Conservation (phyloP, 2,329 filamentous ascomycete genomes). For the Beauveria caledonica region DNA sequence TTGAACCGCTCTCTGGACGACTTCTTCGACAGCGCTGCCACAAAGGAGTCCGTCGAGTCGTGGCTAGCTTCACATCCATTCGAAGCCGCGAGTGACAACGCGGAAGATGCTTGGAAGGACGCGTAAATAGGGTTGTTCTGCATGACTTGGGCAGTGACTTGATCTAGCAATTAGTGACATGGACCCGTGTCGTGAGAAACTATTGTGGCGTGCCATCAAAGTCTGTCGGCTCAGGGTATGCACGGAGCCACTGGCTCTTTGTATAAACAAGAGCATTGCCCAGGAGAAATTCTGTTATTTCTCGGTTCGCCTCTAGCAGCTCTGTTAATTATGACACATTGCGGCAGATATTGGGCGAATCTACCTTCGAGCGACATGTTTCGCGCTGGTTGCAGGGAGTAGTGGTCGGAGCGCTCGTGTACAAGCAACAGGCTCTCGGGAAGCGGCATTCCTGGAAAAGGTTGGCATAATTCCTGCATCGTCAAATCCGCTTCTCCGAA, state of each 20-base stretch:
- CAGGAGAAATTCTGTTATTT: constrained; percentile 12
- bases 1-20: constrained; percentile 9
- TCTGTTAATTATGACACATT: too few relatives aligned
- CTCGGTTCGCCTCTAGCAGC: constrained; percentile 12
- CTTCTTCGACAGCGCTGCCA: neutral
- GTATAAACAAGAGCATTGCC: neutral
- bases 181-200: neutral
- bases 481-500: neutral
- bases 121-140: neutral
- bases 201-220: neutral
- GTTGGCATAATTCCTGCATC: neutral
- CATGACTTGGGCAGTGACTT: too few relatives aligned
- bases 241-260: constrained; percentile 13
- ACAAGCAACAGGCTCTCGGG: constrained; percentile 16
- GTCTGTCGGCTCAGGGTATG: neutral
- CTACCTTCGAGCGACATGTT: constrained; percentile 13
- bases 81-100: neutral
- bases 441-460: constrained; percentile 13
- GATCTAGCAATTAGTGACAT: too few relatives aligned
- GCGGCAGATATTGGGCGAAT: neutral
- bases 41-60: neutral
- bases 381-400: constrained; percentile 16
- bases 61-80: constrained; percentile 10
- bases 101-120: neutral
- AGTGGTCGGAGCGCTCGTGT: constrained; percentile 18